phyloP scores from a whole-genome alignment of 148 eudicot species.

The Camellia lanceoleosa region DNA sequence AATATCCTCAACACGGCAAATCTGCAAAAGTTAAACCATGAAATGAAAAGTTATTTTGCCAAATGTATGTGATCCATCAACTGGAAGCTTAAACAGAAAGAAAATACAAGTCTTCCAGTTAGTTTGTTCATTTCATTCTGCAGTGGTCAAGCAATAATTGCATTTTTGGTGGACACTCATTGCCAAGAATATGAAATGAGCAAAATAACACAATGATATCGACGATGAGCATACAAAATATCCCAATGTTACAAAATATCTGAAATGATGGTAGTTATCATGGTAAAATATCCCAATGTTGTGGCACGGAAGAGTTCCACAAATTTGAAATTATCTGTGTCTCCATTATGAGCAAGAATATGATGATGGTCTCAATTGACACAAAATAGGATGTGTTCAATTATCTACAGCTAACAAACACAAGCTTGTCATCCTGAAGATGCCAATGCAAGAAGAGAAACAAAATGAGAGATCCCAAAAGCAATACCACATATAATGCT shows the following conservation, averaged over 20 bases:
- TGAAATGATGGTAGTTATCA: not conserved
- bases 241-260: not conserved
- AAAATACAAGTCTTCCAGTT: not conserved
- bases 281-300: not conserved
- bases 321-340: too few species aligned
- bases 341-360: not conserved
- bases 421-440: not conserved
- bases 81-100: not conserved
- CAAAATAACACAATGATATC: too few species aligned
- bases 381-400: not conserved
- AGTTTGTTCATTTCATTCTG: not conserved
- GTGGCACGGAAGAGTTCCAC: not conserved
- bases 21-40: constrained; percentile 33
- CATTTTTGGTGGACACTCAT: not conserved
- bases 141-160: not conserved
- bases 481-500: not conserved
- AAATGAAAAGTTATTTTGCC: not conserved
- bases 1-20: constrained; percentile 89
- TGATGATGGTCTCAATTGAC: not conserved
- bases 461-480: not conserved
- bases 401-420: not conserved
- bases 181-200: too few species aligned
- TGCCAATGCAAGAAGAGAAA: not conserved
- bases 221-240: too few species aligned
- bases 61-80: not conserved